Base-by-base conservation (phyloP, 106 monocot species). In the Amphibolis antarctica region DNA sequence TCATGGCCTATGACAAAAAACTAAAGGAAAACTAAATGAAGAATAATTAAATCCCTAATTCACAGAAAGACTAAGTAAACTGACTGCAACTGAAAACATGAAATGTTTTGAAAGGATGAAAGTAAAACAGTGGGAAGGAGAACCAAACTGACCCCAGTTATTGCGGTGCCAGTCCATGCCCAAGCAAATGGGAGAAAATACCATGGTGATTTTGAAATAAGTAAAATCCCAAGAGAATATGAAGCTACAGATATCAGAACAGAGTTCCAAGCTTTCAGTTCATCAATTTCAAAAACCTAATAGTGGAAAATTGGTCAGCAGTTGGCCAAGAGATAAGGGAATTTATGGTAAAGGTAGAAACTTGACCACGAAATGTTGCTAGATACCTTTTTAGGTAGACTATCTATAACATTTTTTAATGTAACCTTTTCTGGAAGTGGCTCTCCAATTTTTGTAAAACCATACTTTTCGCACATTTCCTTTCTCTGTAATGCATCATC, bases 1-100 rank as follows among this genome's bases (percentile, higher is more conserved):
- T 94, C 93, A 73, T 94, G 93, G 44, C 93, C 93, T 86, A 94
- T 80, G 60, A 94, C 93, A 89, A 94, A 94, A 77, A 94, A 94
- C 93, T 94, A 62, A 61, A 61, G n/a, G 36, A 9, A 36, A 61
- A 61, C 15, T 36, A 17, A 26, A 49, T 49, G 15, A 14, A 49
- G n/a, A 55, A 60, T 46, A 46, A 55, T n/a, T n/a, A n/a, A n/a
- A n/a, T n/a, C n/a, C n/a, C n/a, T n/a, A n/a, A n/a, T 30, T 48
- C 13, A 19, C 51, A 44, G 44, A 36, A 57, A 28, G n/a, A 46
- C 27, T 24, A 60, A 59, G 17, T 1, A 60, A 66, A 18, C n/a
- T 31, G 42, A 75, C 11, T 62, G 19, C 57, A 30, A 45, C 12
- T 28, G 12, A 46, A 20, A 19, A 21, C 21, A 28, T 58, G 21